Conservation (phyloP, 2,329 filamentous ascomycete species). For the Cladophialophora carrionii region DNA sequence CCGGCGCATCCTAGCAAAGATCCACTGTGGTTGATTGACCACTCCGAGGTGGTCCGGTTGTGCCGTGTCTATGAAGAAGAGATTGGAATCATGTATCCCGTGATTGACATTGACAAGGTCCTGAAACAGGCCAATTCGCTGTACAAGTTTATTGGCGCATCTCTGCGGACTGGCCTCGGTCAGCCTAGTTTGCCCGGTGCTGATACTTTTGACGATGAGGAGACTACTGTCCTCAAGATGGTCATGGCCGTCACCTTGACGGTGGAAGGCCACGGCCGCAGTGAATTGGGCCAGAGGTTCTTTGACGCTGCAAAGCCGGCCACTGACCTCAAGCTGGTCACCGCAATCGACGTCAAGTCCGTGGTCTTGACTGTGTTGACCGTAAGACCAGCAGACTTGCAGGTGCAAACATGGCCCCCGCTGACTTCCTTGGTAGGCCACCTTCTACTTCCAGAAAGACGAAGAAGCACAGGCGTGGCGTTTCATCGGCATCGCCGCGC, state of each 20-base stretch:
- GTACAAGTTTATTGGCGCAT: slow-evolving; percentile 73
- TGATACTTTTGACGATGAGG: slow-evolving; percentile 64
- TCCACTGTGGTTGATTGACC: slow-evolving; percentile 76
- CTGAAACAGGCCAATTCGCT: slow-evolving; percentile 71
- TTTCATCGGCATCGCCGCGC: slow-evolving; percentile 78
- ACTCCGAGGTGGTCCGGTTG: slow-evolving; percentile 77
- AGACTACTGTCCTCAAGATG: slow-evolving; percentile 76
- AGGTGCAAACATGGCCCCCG: background rate
- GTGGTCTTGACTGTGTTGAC: slow-evolving; percentile 63
- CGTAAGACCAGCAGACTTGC: slow-evolving; percentile 46
- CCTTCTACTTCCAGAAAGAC: slow-evolving; percentile 82
- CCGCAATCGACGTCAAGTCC: slow-evolving; percentile 60
- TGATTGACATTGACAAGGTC: slow-evolving; percentile 73
- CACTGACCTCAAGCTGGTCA: slow-evolving; percentile 66
- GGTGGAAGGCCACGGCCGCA: slow-evolving; percentile 78
- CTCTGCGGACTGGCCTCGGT: slow-evolving; percentile 61
- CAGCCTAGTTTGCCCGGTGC: slow-evolving; percentile 58
- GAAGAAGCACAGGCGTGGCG: slow-evolving; percentile 87
- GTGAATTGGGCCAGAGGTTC: slow-evolving; percentile 70
- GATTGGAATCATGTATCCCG: slow-evolving; percentile 88
- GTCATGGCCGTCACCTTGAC: slow-evolving; percentile 77
- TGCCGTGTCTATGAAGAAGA: slow-evolving; percentile 85
- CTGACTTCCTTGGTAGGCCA: slow-evolving; percentile 53
- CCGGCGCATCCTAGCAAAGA: slow-evolving; percentile 61
- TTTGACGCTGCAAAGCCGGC: slow-evolving; percentile 75